Conservation (phyloP, 176 grass and related monocot species). For the Microstegium vimineum region DNA sequence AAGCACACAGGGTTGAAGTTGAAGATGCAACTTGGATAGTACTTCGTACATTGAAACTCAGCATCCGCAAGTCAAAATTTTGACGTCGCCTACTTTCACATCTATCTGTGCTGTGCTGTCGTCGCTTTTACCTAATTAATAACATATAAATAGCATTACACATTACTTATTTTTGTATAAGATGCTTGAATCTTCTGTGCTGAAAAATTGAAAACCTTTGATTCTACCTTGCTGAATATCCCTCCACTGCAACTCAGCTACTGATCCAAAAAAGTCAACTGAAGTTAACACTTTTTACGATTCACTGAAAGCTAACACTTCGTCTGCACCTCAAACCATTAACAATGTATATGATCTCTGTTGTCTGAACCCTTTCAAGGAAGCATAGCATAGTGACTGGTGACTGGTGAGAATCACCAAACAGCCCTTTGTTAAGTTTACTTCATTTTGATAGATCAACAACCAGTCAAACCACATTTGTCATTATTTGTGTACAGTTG, state of each 20-base stretch:
- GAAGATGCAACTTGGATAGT: slow-evolving; percentile 16
- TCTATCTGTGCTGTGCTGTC: slow-evolving; percentile 5
- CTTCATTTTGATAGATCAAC: slow-evolving; percentile 40
- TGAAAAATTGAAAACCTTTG: background rate
- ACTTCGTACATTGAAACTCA: slow-evolving; percentile 24
- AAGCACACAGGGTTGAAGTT: background rate
- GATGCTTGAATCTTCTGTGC: background rate
- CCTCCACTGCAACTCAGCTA: background rate
- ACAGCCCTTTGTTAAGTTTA: slow-evolving; percentile 25
- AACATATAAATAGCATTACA: background rate
- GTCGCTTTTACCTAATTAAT: slow-evolving; percentile 11
- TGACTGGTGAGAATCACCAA: background rate
- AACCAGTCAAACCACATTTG: slow-evolving; percentile 35
- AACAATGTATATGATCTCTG: background rate
- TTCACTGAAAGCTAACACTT: slow-evolving; percentile 13
- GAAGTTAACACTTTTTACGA: background rate
- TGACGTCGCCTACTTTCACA: slow-evolving; percentile 20
- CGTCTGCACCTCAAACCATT: slow-evolving; percentile 5
- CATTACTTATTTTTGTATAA: slow-evolving; percentile 3
- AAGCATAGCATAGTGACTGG: slow-evolving; percentile 17
- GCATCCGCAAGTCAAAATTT: slow-evolving; percentile 16
- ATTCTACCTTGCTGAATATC: slow-evolving; percentile 10
- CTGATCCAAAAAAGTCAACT: slow-evolving; percentile 33
- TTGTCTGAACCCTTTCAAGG: slow-evolving; percentile 23
- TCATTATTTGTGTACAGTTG: slow-evolving; percentile 20